A percentile compares a stretch with the other conserved stretches of the same genome.
These are phyloP conservation scores for Rhinocladiella similis DNA, from an alignment of 2,329 filamentous ascomycete species.

Conservation along the genomic window DNA sequence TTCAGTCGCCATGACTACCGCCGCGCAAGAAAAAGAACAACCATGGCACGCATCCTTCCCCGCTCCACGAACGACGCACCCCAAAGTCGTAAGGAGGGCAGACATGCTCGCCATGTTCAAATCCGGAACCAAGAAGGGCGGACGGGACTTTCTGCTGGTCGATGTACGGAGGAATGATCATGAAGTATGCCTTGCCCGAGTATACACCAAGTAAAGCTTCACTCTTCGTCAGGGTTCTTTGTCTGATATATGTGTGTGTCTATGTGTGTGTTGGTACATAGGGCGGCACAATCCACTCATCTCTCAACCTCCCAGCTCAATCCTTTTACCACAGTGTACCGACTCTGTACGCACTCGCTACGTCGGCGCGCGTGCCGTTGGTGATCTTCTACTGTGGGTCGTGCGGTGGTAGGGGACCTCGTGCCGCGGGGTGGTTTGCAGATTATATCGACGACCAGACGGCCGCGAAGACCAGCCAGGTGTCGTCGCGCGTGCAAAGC, in stretches of 20 bases:
- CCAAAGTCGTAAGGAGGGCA: slow-evolving; percentile 33
- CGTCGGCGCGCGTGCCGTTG: slow-evolving; percentile 33
- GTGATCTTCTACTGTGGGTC: slow-evolving; percentile 50
- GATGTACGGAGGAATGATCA: slow-evolving; percentile 50
- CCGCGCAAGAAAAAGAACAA: slow-evolving; percentile 14
- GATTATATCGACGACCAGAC: slow-evolving; percentile 49
- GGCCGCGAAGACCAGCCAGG: background rate
- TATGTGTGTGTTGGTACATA: too few species aligned
- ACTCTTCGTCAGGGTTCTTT: too few species aligned
- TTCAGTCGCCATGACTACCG: slow-evolving; percentile 5
- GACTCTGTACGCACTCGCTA: slow-evolving; percentile 37
- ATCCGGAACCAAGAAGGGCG: slow-evolving; percentile 29
- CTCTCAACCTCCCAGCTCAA: slow-evolving; percentile 50
- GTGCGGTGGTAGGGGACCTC: slow-evolving; percentile 54
- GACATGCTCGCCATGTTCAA: slow-evolving; percentile 41
- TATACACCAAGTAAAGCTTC: too few species aligned
- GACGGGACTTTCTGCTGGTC: slow-evolving; percentile 43
- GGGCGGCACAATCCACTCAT: slow-evolving; percentile 57
- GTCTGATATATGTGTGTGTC: too few species aligned
- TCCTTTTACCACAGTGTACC: slow-evolving; percentile 40
- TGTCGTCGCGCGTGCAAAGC: slow-evolving; percentile 5
- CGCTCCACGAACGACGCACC: slow-evolving; percentile 32
- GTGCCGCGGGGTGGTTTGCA: slow-evolving; percentile 57
- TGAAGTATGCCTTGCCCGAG: slow-evolving; percentile 36
- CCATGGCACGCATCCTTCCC: slow-evolving; percentile 47